Conservation (phyloP, 129 eudicot genomes). For the Artemisia annua region DNA sequence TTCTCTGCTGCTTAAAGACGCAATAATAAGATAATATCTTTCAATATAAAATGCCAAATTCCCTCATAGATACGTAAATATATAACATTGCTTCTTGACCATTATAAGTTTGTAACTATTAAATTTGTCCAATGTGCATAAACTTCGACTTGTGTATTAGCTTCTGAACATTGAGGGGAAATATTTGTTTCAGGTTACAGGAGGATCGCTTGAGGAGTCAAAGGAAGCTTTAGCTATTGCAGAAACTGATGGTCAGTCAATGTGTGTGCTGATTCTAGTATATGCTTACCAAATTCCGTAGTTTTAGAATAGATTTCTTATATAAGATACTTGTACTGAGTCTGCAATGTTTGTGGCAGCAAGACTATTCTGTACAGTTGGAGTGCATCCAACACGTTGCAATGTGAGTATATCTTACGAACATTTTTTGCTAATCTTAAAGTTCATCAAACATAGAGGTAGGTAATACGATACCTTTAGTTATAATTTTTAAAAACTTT, state of each 20-base stretch:
- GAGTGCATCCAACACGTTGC: slow-evolving; percentile 99
- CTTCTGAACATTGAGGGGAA: slow-evolving; percentile 2
- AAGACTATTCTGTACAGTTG: slow-evolving; percentile 93
- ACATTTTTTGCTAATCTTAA: slow-evolving; percentile 7
- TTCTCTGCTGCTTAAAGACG: no score
- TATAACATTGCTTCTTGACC: not conserved
- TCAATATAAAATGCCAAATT: no score
- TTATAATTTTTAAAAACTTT: slow-evolving; percentile 10
- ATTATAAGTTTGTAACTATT: not conserved
- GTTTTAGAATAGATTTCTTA: slow-evolving; percentile 10
- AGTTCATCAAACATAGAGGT: not conserved
- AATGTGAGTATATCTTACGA: slow-evolving; percentile 51
- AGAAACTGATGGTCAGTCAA: slow-evolving; percentile 86
- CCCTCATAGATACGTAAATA: no score
- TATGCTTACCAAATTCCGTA: slow-evolving; percentile 10
- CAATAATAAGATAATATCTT: no score
- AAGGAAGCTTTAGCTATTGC: slow-evolving; percentile 95
- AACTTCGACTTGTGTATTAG: slow-evolving; percentile 4
- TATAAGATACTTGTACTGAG: not conserved
- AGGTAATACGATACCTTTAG: not conserved
- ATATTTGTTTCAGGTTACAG: slow-evolving; percentile 69
- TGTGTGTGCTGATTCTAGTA: slow-evolving; percentile 19
- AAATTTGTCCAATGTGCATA: not conserved
- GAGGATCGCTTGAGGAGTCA: slow-evolving; percentile 94
- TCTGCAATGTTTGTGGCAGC: slow-evolving; percentile 41